Base-by-base conservation (phyloP, 1,139 yeast species). In the Saccharomyces hybrid region DNA sequence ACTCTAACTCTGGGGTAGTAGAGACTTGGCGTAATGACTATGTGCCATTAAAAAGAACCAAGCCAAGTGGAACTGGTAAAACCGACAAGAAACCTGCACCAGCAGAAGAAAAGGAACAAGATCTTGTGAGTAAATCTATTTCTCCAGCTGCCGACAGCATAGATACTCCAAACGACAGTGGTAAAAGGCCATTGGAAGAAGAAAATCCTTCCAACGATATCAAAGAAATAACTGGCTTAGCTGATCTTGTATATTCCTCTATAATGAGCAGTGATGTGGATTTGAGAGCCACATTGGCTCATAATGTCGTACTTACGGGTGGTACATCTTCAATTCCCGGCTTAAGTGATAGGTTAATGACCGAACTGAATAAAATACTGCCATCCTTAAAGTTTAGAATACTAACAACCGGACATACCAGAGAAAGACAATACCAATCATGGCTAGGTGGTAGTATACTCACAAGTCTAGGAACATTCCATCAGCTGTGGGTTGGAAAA, bases 401-500 rank as follows among this genome's bases (percentile, higher is more conserved):
- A 50, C 88, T 90, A 64, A 88, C 97, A 0, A 84, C 88, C 3
- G 98, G 99, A 42, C 88, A 88, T 68, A 73, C 87, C 1, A 78
- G 79, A 52, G 99, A 93, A 71, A 80, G 98, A 65, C 82, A 83
- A 61, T 88, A 82, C 68, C 90, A 95, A 60, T 79, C 95, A 6
- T 93, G 99, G 98, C 81, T 93, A 54, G 99, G 99, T 48, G 98
- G 97, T 6, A 85, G 95, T 61, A 95, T 93, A 46, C 76, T 93
- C 57, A 86, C 96, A 3, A 86, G 96, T 54, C 77, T 93, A 65
- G 99, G 99, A 28, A 90, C 97, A 1, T 93, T 93, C 77, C 99
- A 93, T 70, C 99, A 93, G 72, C 76, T 88, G 74, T 93, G 99
- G 98, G 96, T 93, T 2, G 88, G 95, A 49, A 86, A 84, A 69